Percentiles rank a stretch among this genome's conserved stretches.
Conservation (phyloP, 2,329 filamentous ascomycete species). For the Emmonsia crescens region DNA sequence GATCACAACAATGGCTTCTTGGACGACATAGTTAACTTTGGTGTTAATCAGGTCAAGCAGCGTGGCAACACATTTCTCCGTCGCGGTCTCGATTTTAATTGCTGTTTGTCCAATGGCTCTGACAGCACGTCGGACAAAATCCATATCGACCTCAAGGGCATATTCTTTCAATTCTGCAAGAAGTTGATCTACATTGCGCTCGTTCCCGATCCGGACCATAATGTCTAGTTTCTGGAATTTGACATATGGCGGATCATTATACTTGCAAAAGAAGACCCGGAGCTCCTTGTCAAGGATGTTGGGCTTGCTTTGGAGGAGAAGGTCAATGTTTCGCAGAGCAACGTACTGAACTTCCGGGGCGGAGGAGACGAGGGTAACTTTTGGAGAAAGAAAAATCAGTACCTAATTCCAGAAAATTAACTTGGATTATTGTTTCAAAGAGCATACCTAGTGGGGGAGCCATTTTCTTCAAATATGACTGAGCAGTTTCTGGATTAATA, state of each 20-base stretch:
- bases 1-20: slow-evolving; percentile 97
- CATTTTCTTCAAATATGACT: slow-evolving; percentile 96
- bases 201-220: slow-evolving; percentile 98
- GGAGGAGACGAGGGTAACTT: slow-evolving; percentile 90
- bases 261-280: slow-evolving; percentile 99
- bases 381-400: slow-evolving; percentile 17
- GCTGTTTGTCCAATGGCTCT: slow-evolving; percentile 96
- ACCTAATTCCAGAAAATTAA: background rate
- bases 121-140: slow-evolving; percentile 88
- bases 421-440: background rate
- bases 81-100: slow-evolving; percentile 94
- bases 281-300: slow-evolving; percentile 96
- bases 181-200: slow-evolving; percentile 89
- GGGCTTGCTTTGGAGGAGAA: slow-evolving; percentile 88
- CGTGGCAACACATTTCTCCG: slow-evolving; percentile 90
- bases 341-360: slow-evolving; percentile 97
- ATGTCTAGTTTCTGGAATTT: slow-evolving; percentile 98
- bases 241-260: slow-evolving; percentile 95
- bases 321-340: slow-evolving; percentile 87
- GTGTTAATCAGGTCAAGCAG: slow-evolving; percentile 89
- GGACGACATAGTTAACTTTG: slow-evolving; percentile 98
- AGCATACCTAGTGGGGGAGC: slow-evolving; percentile 74
- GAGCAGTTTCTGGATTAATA: slow-evolving; percentile 64
- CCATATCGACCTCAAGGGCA: slow-evolving; percentile 96
- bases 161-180: slow-evolving; percentile 94